Conservation (phyloP, 345 rosid species). For the Kandelia obovata region DNA sequence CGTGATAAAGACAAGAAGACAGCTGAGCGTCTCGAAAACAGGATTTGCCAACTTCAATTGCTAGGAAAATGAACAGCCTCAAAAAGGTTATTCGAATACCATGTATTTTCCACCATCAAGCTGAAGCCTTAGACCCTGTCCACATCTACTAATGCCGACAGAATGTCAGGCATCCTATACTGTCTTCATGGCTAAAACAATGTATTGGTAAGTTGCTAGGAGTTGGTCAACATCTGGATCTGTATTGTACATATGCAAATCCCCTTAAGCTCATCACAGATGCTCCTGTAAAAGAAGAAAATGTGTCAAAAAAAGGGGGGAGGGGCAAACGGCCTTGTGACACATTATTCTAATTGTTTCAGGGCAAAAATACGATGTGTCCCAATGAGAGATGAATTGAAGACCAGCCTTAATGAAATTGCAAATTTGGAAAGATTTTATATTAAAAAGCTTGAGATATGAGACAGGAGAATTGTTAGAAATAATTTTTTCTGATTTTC, state of each 20-base stretch:
- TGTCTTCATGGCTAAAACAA: not conserved
- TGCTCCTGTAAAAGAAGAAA: slow-evolving; percentile 6
- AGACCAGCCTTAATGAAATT: not conserved
- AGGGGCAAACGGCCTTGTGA: not conserved
- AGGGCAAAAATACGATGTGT: too few species aligned
- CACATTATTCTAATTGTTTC: not conserved
- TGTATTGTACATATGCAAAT: too few species aligned
- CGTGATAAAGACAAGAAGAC: not conserved
- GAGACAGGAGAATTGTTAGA: too few species aligned
- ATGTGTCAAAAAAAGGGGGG: not conserved
- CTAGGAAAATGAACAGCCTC: not conserved
- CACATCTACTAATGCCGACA: slow-evolving; percentile 4
- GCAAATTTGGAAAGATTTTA: too few species aligned
- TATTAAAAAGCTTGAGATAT: too few species aligned
- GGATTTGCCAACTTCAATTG: slow-evolving; percentile 2
- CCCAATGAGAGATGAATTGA: too few species aligned
- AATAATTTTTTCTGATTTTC: too few species aligned
- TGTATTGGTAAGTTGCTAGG: not conserved
- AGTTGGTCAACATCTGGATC: not conserved
- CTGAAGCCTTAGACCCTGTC: not conserved
- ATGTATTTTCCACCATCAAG: not conserved
- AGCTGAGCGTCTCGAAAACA: slow-evolving; percentile 6
- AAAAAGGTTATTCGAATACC: slow-evolving; percentile 6
- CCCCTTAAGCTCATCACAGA: too few species aligned
- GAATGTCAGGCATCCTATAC: not conserved